Percentiles rank a stretch among this genome's conserved stretches.
Conservation (phyloP, 371 early-diverging fungal genomes). For the Rhizomucor miehei region DNA sequence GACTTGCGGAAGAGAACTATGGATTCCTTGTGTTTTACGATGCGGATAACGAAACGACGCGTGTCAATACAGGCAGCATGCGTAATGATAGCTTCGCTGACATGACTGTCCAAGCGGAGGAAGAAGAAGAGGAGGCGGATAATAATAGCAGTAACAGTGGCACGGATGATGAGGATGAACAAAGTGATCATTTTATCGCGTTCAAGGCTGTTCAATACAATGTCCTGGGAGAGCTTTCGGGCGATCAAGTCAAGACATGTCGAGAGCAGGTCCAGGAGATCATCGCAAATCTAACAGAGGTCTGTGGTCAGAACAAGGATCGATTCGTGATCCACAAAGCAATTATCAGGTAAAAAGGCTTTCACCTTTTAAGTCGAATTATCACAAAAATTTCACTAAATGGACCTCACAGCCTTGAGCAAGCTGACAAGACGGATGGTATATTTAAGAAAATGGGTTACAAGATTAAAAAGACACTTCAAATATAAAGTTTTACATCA, state of each 20-base stretch:
- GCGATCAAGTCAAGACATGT: constrained; percentile 29
- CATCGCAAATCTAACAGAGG: constrained; percentile 21
- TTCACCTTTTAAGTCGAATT: no score
- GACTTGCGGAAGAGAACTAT: constrained; percentile 52
- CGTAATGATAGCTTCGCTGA: constrained; percentile 40
- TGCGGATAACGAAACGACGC: constrained; percentile 45
- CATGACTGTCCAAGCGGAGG: constrained; percentile 16
- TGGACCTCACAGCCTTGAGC: no score
- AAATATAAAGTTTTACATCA: no score
- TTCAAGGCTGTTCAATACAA: constrained; percentile 47
- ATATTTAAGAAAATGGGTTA: constrained; percentile 43
- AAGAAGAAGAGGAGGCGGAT: neutral
- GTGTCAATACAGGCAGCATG: constrained; percentile 63
- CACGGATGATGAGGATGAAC: constrained; percentile 2
- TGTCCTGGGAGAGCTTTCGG: constrained; percentile 35
- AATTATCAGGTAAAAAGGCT: constrained; percentile 36
- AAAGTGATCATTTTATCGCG: constrained; percentile 14
- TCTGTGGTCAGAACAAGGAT: constrained; percentile 16
- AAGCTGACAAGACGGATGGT: constrained; percentile 45
- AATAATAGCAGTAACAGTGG: constrained; percentile 8
- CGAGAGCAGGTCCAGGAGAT: constrained; percentile 36
- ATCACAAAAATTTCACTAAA: no score
- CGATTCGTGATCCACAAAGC: constrained; percentile 30
- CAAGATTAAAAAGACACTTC: constrained; percentile 32
- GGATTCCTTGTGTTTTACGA: constrained; percentile 53